phyloP scores from a whole-genome alignment of 352 stramenopile genomes.

The Phytophthora fragariaefolia region DNA sequence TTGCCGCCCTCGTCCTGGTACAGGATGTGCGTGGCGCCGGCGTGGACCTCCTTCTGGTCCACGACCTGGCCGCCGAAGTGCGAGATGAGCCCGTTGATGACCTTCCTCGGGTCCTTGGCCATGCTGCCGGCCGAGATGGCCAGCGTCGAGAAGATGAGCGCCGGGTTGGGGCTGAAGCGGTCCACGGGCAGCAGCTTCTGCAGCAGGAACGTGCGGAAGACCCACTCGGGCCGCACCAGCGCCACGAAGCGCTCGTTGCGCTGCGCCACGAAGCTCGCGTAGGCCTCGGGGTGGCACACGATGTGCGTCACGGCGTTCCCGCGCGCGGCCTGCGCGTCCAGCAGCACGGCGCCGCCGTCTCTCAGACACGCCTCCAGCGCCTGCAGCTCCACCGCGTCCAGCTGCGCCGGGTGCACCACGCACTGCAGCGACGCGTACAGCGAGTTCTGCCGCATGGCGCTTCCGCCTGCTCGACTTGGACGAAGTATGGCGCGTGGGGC shows the following conservation, averaged over 20 bases:
- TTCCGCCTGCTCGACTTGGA: background rate
- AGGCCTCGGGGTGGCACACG: constrained; percentile 68
- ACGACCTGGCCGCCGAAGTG: constrained; percentile 86
- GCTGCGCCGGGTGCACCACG: constrained; percentile 59
- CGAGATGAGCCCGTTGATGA: constrained; percentile 79
- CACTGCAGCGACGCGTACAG: constrained; percentile 59
- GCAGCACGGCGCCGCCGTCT: constrained; percentile 63
- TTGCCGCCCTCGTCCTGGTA: constrained; percentile 56
- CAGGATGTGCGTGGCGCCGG: constrained; percentile 75
- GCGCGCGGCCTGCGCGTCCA: constrained; percentile 33
- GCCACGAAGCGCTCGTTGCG: constrained; percentile 76
- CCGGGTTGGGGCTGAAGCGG: constrained; percentile 79
- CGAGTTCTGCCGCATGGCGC: constrained; percentile 46
- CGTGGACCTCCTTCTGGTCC: constrained; percentile 50
- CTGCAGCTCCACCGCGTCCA: constrained; percentile 44
- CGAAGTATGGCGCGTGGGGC: too few relatives aligned
- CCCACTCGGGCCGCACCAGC: constrained; percentile 81
- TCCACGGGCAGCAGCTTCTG: constrained; percentile 69
- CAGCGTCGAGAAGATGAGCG: constrained; percentile 79
- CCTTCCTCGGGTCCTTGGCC: constrained; percentile 80
- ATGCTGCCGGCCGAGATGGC: constrained; percentile 76
- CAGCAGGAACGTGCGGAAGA: constrained; percentile 76
- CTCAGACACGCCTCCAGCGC: constrained; percentile 67
- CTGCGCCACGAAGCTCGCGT: constrained; percentile 50
- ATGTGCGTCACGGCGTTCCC: constrained; percentile 62